Conservation (phyloP, 345 rosid species). For the Lumnitzera racemosa region DNA sequence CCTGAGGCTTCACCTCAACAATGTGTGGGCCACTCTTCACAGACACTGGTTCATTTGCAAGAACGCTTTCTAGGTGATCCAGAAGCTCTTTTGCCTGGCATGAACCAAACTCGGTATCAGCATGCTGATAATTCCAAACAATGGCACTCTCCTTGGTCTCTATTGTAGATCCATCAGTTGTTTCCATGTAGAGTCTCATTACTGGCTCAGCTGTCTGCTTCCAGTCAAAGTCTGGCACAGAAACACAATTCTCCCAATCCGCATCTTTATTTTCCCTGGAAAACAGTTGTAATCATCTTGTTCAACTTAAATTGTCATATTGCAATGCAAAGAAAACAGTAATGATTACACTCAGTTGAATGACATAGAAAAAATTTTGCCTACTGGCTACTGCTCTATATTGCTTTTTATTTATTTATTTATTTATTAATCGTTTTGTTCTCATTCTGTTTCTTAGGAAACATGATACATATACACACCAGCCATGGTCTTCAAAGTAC, state of each 20-base stretch:
- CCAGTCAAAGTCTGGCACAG: conserved; percentile 72
- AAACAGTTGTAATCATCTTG: not conserved
- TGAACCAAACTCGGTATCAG: conserved; percentile 93
- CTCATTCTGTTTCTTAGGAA: too few species aligned
- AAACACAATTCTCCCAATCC: conserved; percentile 71
- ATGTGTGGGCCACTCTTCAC: conserved; percentile 82
- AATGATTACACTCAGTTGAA: not conserved
- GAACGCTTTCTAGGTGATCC: conserved; percentile 92
- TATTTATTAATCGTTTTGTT: too few species aligned
- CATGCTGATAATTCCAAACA: conserved; percentile 76
- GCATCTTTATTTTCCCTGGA: conserved; percentile 53
- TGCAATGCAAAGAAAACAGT: not conserved
- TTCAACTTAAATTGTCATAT: not conserved
- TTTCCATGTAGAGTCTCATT: conserved; percentile 83
- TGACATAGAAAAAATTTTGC: too few species aligned
- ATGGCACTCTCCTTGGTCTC: conserved; percentile 86
- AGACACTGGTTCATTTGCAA: conserved; percentile 81
- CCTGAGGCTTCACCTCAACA: conserved; percentile 99
- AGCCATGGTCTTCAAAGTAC: too few species aligned
- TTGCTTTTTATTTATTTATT: too few species aligned
- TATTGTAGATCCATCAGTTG: conserved; percentile 91
- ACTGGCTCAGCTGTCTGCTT: conserved; percentile 95
- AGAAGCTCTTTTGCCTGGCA: conserved; percentile 98
- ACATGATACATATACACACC: too few species aligned
- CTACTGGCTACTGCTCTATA: too few species aligned